phyloP scores from a whole-genome alignment of 2,329 filamentous ascomycete genomes.

The Curvularia spicifera region DNA sequence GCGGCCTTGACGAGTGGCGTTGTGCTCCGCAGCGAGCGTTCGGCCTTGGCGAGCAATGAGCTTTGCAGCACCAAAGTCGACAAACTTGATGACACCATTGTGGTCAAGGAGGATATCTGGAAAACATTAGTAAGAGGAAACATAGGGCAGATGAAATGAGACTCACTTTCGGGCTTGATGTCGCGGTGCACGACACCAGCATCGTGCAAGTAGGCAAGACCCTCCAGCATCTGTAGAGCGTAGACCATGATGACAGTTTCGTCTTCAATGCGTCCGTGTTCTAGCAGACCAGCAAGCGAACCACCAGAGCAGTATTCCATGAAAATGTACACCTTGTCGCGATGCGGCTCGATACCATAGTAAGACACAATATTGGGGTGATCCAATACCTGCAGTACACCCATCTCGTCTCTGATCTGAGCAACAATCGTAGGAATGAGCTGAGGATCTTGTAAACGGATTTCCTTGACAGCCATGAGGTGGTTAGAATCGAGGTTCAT shows the following conservation, averaged over 20 bases:
- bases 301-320: slow-evolving; percentile 99
- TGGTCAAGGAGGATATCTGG: slow-evolving; percentile 90
- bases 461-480: slow-evolving; percentile 98
- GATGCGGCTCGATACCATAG: slow-evolving; percentile 96
- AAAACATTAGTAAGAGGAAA: slow-evolving; percentile 6
- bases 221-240: slow-evolving; percentile 89
- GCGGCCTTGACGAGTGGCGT: slow-evolving; percentile 54
- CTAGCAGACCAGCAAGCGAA: slow-evolving; percentile 84
- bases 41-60: slow-evolving; percentile 93
- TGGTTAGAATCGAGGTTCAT: slow-evolving; percentile 97
- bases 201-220: slow-evolving; percentile 91
- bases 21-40: slow-evolving; percentile 73
- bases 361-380: slow-evolving; percentile 98
- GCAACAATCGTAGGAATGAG: slow-evolving; percentile 91
- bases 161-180: slow-evolving; percentile 94
- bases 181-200: slow-evolving; percentile 92
- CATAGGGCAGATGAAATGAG: background rate
- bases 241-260: slow-evolving; percentile 98
- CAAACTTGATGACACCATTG: slow-evolving; percentile 98
- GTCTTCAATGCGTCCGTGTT: slow-evolving; percentile 96
- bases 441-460: slow-evolving; percentile 94
- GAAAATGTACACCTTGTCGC: slow-evolving; percentile 99
- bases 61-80: slow-evolving; percentile 97
- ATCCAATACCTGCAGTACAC: slow-evolving; percentile 90
- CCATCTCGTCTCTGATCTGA: slow-evolving; percentile 97